phyloP scores from a whole-genome alignment of 2,329 filamentous ascomycete species.

The Graphilbum ipis-grandicollis region DNA sequence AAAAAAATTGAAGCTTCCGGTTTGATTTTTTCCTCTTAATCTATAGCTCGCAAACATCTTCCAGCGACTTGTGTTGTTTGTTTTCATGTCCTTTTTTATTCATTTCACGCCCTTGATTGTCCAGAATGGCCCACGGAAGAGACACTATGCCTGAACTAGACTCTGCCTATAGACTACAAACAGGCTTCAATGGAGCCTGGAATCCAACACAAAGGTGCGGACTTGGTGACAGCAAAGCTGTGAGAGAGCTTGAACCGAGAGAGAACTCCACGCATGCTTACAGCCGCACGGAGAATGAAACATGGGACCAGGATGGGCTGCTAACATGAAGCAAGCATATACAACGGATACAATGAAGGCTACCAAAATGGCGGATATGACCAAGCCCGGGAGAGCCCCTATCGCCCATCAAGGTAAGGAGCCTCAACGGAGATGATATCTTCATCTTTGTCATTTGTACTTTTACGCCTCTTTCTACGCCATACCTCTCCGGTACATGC shows the following conservation, averaged over 20 bases:
- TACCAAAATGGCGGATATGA: slow-evolving; percentile 17
- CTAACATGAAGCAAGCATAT: neutral
- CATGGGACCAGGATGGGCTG: too few relatives aligned
- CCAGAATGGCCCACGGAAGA: slow-evolving; percentile 3
- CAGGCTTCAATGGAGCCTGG: slow-evolving; percentile 5
- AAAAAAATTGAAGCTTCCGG: too few relatives aligned
- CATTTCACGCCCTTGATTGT: neutral
- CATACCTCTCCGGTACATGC: neutral
- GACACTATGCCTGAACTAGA: slow-evolving; percentile 1
- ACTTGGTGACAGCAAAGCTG: neutral
- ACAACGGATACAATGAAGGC: slow-evolving; percentile 16
- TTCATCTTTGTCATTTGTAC: too few relatives aligned
- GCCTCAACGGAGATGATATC: too few relatives aligned
- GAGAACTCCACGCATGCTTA: too few relatives aligned
- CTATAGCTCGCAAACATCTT: too few relatives aligned
- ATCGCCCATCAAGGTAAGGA: slow-evolving; percentile 16
- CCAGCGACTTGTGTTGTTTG: too few relatives aligned
- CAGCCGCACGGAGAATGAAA: too few relatives aligned
- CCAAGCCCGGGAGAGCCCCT: slow-evolving; percentile 12
- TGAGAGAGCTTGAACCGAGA: neutral
- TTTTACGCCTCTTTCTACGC: too few relatives aligned
- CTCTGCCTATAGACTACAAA: slow-evolving; percentile 3
- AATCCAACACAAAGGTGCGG: slow-evolving; percentile 8
- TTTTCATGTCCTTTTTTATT: neutral
- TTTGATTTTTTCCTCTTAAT: too few relatives aligned